Conservation (phyloP, 345 rosid genomes). For the Jatropha curcas region DNA sequence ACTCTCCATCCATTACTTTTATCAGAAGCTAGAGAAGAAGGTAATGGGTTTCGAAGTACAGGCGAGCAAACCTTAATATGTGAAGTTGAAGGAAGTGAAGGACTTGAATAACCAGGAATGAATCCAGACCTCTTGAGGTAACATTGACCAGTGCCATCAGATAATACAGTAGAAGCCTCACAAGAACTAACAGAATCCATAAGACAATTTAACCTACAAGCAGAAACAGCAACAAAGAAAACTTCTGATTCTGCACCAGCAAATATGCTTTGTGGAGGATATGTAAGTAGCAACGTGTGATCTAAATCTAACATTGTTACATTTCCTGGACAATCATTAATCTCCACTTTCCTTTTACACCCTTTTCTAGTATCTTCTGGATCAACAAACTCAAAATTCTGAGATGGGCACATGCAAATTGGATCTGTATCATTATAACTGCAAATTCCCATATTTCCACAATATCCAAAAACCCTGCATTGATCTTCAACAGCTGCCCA, state of each 20-base stretch:
- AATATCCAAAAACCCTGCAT: slow-evolving; percentile 60
- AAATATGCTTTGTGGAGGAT: slow-evolving; percentile 23
- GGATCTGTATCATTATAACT: slow-evolving; percentile 48
- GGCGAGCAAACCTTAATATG: slow-evolving; percentile 65
- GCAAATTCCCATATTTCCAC: slow-evolving; percentile 68
- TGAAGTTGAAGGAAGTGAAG: slow-evolving; percentile 57
- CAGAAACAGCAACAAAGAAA: slow-evolving; percentile 44
- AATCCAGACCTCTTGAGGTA: slow-evolving; percentile 45
- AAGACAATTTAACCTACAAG: slow-evolving; percentile 59
- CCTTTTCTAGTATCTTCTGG: slow-evolving; percentile 49
- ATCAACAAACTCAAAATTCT: slow-evolving; percentile 57
- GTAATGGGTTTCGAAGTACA: slow-evolving; percentile 34
- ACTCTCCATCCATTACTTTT: slow-evolving; percentile 22
- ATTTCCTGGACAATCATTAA: slow-evolving; percentile 50
- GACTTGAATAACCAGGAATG: slow-evolving; percentile 50
- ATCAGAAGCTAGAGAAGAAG: neutral
- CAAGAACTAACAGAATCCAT: slow-evolving; percentile 34
- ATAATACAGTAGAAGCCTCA: slow-evolving; percentile 50
- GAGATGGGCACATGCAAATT: slow-evolving; percentile 59
- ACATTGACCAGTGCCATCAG: slow-evolving; percentile 65
- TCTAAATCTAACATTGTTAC: slow-evolving; percentile 52
- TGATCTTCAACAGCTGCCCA: slow-evolving; percentile 69
- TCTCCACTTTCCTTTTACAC: slow-evolving; percentile 56
- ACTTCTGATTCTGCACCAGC: slow-evolving; percentile 15
- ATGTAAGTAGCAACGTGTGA: slow-evolving; percentile 53